Evolutionary conservation across 371 early-diverging fungal genomes (phyloP).

Genomic region (Haplosporangium sp.): DNA sequence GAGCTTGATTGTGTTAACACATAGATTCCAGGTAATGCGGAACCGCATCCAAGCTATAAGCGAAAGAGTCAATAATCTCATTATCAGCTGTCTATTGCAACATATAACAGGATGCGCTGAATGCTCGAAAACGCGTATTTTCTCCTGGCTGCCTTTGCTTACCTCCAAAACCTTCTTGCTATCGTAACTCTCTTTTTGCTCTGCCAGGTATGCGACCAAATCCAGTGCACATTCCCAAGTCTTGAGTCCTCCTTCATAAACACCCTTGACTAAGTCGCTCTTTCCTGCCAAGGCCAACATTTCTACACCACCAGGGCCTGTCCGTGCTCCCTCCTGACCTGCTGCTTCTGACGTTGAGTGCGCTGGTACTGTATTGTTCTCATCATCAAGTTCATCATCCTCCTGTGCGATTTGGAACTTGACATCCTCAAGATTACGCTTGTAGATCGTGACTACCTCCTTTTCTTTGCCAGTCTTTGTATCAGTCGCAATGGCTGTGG

Average conservation of each 20-base stretch:
- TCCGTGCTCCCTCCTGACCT: background rate
- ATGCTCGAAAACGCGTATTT: background rate
- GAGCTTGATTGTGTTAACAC: conserved; percentile 63
- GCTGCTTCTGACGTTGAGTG: conserved; percentile 18
- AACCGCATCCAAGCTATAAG: conserved; percentile 90
- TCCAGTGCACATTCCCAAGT: conserved; percentile 96
- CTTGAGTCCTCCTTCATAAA: conserved; percentile 95
- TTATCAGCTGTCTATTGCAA: background rate
- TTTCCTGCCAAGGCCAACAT: conserved; percentile 70
- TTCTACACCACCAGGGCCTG: conserved; percentile 54
- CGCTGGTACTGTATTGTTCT: conserved; percentile 26
- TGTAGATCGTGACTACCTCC: conserved; percentile 58
- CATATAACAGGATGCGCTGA: background rate
- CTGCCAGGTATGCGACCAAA: conserved; percentile 75
- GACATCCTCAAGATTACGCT: conserved; percentile 84
- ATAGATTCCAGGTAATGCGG: conserved; percentile 86
- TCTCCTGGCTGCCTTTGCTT: conserved; percentile 10
- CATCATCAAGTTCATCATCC: conserved; percentile 67
- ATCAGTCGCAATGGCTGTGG: conserved; percentile 26
- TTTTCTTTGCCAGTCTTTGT: conserved; percentile 29
- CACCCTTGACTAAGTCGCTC: conserved; percentile 84
- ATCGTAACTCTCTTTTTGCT: conserved; percentile 57
- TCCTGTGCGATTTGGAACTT: conserved; percentile 85
- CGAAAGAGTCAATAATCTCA: background rate
- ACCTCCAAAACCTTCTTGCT: conserved; percentile 76